Evolutionary conservation across 257 asterid species (phyloP).

Genomic region (Primulina huaijiensis): DNA sequence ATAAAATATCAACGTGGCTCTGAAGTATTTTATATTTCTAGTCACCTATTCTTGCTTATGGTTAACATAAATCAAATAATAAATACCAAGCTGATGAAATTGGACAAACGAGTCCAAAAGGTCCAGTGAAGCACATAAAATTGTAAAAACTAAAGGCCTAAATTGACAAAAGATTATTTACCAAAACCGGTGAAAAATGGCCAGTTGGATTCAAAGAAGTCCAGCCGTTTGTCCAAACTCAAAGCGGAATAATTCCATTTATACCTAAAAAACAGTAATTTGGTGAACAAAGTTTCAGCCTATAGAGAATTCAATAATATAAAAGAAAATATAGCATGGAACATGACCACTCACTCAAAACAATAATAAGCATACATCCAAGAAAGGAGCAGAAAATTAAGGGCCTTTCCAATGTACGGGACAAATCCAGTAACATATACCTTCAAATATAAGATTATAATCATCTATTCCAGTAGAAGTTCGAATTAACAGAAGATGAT

Average conservation of each 20-base stretch:
- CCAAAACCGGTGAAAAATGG: slow-evolving; percentile 97
- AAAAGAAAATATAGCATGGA: slow-evolving; percentile 17
- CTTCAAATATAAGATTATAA: slow-evolving; percentile 41
- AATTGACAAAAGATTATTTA: slow-evolving; percentile 28
- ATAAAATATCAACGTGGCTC: slow-evolving; percentile 4
- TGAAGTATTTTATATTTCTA: slow-evolving; percentile 6
- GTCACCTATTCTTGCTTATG: slow-evolving; percentile 1
- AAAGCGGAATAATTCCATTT: slow-evolving; percentile 93
- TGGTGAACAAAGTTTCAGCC: slow-evolving; percentile 18
- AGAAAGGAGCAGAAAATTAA: slow-evolving; percentile 75
- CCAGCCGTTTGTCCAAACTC: slow-evolving; percentile 92
- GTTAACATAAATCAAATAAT: slow-evolving; percentile 7
- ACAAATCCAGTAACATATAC: slow-evolving; percentile 71
- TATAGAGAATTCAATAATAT: slow-evolving; percentile 2
- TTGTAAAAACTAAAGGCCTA: slow-evolving; percentile 1
- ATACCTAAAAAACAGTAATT: slow-evolving; percentile 52
- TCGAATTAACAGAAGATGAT: slow-evolving; percentile 22
- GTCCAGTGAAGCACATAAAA: slow-evolving; percentile 5
- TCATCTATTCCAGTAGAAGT: slow-evolving; percentile 12
- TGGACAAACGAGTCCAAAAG: slow-evolving; percentile 2
- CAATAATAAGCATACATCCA: slow-evolving; percentile 99
- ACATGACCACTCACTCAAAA: slow-evolving; percentile 75
- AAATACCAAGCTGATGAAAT: background rate
- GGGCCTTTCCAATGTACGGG: slow-evolving; percentile 67
- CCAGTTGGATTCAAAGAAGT: slow-evolving; percentile 97